A percentile compares a stretch with the other conserved stretches of the same genome.
Evolutionary conservation across 768 basidiomycete species (phyloP).

Genomic region (Coprinopsis cinerea): DNA sequence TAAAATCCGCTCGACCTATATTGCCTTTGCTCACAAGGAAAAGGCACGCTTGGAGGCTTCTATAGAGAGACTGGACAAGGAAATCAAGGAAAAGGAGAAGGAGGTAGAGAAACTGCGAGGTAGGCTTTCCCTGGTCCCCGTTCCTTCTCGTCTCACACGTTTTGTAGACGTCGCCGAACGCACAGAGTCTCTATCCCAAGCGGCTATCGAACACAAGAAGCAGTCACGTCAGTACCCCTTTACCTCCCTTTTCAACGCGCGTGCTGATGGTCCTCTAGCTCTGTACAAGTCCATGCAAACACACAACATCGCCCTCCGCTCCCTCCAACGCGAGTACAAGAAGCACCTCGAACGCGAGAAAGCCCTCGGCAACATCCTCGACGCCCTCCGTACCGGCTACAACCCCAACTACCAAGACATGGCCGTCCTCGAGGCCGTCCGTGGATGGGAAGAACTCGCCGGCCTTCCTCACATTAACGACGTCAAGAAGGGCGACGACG

Average conservation of each 20-base stretch:
- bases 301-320: conserved; percentile 71
- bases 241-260: not conserved
- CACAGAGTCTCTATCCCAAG: conserved; percentile 72
- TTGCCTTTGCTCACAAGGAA: conserved; percentile 84
- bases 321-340: conserved; percentile 67
- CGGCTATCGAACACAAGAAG: conserved; percentile 79
- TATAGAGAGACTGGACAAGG: conserved; percentile 43
- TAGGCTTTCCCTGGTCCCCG: conserved; percentile 20
- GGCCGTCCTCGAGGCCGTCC: conserved; percentile 95
- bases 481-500: conserved; percentile 41
- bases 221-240: conserved; percentile 60
- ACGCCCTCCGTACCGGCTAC: conserved; percentile 75
- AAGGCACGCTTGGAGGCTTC: conserved; percentile 73
- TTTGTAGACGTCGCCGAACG: conserved; percentile 69
- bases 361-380: conserved; percentile 77
- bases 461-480: conserved; percentile 70
- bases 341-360: conserved; percentile 71
- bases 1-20: conserved; percentile 87
- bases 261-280: conserved; percentile 37
- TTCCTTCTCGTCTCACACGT: not conserved
- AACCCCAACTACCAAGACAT: conserved; percentile 99
- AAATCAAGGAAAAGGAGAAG: conserved; percentile 58
- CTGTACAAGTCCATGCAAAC: conserved; percentile 69
- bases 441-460: conserved; percentile 82
- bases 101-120: conserved; percentile 74